phyloP scores from a whole-genome alignment of 305 asterid genomes.

The Fraxinus dipetala region DNA sequence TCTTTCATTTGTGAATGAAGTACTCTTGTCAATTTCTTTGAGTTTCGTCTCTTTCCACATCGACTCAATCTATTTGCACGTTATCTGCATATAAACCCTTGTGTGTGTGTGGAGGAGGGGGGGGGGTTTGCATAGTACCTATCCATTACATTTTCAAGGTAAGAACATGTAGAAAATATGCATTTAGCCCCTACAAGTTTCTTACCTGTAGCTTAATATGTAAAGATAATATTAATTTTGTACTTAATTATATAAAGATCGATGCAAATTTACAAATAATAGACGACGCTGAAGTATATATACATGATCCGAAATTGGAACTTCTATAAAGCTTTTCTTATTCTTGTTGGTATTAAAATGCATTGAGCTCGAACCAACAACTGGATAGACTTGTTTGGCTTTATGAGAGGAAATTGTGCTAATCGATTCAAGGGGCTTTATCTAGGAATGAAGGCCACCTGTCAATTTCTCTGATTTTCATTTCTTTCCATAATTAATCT shows the following conservation, averaged over 20 bases:
- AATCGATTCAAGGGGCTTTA: no score
- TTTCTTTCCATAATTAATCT: not conserved
- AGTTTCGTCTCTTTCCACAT: not conserved
- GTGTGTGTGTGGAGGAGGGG: no score
- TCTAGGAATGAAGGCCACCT: not conserved
- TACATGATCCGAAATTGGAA: not conserved
- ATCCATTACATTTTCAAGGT: no score
- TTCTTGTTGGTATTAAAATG: no score
- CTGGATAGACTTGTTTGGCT: no score
- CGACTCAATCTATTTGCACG: not conserved
- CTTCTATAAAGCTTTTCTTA: not conserved
- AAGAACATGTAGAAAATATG: no score
- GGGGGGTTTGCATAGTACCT: no score
- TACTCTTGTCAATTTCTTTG: not conserved
- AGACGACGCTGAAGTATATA: not conserved
- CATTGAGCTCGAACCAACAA: no score
- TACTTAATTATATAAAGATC: not conserved
- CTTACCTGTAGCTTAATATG: no score
- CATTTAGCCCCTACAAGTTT: no score
- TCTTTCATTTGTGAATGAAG: not conserved
- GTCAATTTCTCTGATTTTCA: not conserved
- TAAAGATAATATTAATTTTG: not conserved
- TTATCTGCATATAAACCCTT: no score
- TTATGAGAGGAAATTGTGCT: no score
- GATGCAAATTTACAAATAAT: not conserved